phyloP scores from a whole-genome alignment of 2,329 filamentous ascomycete species.

The Talaromyces rugulosus region DNA sequence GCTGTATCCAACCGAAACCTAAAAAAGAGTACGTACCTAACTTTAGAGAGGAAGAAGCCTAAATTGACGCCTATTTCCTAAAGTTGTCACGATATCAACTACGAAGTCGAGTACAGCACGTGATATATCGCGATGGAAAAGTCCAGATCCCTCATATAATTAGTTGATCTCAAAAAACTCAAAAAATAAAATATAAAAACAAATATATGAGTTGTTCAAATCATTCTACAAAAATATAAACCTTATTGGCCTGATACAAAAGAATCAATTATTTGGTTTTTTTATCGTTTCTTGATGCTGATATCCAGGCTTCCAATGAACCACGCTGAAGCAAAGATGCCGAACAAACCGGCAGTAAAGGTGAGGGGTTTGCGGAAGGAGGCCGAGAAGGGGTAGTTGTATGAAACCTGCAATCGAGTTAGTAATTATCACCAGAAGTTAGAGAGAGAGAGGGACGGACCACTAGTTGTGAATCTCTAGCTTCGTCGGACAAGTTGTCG shows the following conservation, averaged over 20 bases:
- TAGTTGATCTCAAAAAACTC: background rate
- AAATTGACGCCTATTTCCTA: too few species aligned
- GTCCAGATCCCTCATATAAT: background rate
- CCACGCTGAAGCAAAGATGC: conserved; percentile 73
- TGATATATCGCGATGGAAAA: background rate
- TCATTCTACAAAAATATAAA: background rate
- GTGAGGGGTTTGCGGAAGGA: conserved; percentile 81
- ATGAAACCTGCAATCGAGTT: conserved; percentile 55
- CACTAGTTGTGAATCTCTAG: conserved; percentile 75
- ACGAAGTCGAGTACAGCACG: too few species aligned
- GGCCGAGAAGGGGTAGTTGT: conserved; percentile 73
- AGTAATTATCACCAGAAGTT: background rate
- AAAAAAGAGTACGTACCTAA: too few species aligned
- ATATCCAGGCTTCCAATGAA: conserved; percentile 73
- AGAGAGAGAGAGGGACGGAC: conserved; percentile 34
- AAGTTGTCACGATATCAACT: too few species aligned
- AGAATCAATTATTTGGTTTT: background rate
- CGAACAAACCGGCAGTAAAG: conserved; percentile 67
- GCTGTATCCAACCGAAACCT: too few species aligned
- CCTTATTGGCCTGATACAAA: background rate
- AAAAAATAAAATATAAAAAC: background rate
- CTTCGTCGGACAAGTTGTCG: conserved; percentile 84
- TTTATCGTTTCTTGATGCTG: conserved; percentile 64
- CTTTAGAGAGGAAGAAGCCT: too few species aligned
- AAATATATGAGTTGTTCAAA: background rate